Evolutionary conservation across 176 grass and related monocot species (phyloP), one percentile per base, ranked within the genome.

Genomic region (Hsuehochloa calcarea): DNA sequence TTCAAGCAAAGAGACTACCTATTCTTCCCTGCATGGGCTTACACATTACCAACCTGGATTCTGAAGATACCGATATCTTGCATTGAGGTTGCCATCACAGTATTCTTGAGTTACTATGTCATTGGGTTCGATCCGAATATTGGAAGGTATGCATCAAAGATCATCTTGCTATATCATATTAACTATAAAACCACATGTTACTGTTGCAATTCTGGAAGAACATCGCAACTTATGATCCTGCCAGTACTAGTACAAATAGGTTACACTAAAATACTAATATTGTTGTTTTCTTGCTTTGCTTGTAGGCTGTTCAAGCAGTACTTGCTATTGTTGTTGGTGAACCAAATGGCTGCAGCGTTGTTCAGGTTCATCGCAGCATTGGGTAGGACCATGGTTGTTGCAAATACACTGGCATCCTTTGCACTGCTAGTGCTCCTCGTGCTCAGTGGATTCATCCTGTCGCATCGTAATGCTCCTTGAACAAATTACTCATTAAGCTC

Each of bases 1-100:
- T 94, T 88, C 68, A 94, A 94, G 78, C 93, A 94, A 86, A 86
- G 90, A 23, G 93, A 92, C 70, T 87, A 79, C 76, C 87, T 90
- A 77, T 94, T 94, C 78, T 92, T 87, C 63, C 93, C 93, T 8
- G 54, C 90, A 60, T 94, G 93, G 93, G 81, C 87, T 34, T 94
- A 94, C 46, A 60, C 90, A 27, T 46, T 94, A 67, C 93, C 93
- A 8, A 85, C 85, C 38, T 94, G 93, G 90, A 88, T 94, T 70
- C 86, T 94, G 4, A 94, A 94, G 87, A 92, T 94, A 68, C 87
- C 93, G 0, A 75, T 94, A 59, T 79, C 90, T 5, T 85, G 86
- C 38, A 1, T 92, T 43, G 93, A 94, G 68, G 87, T 88, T 64
- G 87, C 90, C 44, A 85, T 94, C 47, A 89, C 87, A 62, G 80